A percentile compares a stretch with the other conserved stretches of the same genome.
phyloP scores from a whole-genome alignment of 169 alveolate genomes.

The Plasmodium malariae region DNA sequence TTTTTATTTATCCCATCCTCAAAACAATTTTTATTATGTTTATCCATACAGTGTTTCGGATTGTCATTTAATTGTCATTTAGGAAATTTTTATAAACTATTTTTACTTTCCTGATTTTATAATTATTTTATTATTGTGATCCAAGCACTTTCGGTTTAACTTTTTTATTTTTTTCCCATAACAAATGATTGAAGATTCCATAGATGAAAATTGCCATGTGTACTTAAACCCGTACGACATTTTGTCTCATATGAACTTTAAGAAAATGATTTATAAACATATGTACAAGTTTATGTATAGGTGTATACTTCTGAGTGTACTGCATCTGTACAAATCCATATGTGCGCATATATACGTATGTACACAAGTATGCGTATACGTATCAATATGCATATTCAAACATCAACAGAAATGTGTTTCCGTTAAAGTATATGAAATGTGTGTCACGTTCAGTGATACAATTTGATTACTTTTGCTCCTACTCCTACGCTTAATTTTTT shows the following conservation, averaged over 20 bases:
- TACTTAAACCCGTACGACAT: slow-evolving; percentile 68
- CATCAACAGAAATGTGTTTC: too few relatives aligned
- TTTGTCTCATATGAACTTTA: too few relatives aligned
- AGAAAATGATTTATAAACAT: too few relatives aligned
- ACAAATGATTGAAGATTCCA: slow-evolving; percentile 61
- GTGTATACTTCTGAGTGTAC: too few relatives aligned
- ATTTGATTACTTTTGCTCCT: too few relatives aligned
- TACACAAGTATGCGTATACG: neutral
- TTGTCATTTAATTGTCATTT: neutral
- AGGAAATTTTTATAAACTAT: neutral
- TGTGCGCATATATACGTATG: neutral
- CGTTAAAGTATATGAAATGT: too few relatives aligned
- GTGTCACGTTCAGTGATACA: too few relatives aligned
- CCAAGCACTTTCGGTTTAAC: neutral
- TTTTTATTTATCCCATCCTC: neutral
- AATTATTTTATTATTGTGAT: neutral
- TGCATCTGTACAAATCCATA: too few relatives aligned
- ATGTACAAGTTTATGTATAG: too few relatives aligned
- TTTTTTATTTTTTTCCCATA: neutral
- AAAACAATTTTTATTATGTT: too few relatives aligned
- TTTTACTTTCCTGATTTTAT: neutral
- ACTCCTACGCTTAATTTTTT: neutral
- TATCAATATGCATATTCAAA: too few relatives aligned
- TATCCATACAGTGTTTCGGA: too few relatives aligned
- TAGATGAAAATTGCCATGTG: slow-evolving; percentile 32